Evolutionary conservation across 2,329 filamentous ascomycete genomes (phyloP).

Genomic region (Arachnomyces sp.): DNA sequence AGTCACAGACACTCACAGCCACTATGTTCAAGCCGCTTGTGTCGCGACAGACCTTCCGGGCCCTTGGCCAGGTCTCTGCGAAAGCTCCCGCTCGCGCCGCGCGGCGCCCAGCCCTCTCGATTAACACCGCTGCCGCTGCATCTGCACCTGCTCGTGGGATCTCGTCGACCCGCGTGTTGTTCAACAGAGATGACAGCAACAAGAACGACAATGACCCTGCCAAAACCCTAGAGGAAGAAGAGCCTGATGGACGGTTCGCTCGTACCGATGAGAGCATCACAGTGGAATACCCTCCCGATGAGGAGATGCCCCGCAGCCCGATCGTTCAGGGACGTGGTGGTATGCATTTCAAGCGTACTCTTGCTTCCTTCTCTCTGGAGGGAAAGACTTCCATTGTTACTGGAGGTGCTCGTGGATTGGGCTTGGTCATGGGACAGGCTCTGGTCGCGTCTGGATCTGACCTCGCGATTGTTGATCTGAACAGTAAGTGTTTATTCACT

Average conservation of each 20-base stretch:
- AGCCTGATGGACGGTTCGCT: conserved; percentile 61
- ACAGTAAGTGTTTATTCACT: conserved; percentile 54
- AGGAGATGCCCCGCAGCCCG: conserved; percentile 61
- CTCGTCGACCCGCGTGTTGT: conserved; percentile 13
- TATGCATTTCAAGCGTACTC: conserved; percentile 74
- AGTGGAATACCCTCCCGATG: conserved; percentile 69
- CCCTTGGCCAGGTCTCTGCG: conserved; percentile 12
- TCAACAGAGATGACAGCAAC: conserved; percentile 20
- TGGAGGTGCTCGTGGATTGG: conserved; percentile 80
- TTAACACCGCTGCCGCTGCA: too few relatives aligned
- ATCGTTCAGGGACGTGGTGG: conserved; percentile 71
- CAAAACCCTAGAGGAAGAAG: conserved; percentile 24
- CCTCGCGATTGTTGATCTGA: conserved; percentile 87
- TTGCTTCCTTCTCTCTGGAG: conserved; percentile 80
- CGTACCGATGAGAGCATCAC: conserved; percentile 72
- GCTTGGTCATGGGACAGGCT: conserved; percentile 87
- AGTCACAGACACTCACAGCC: conserved; percentile 3
- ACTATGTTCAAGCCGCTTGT: conserved; percentile 24
- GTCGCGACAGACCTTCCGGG: conserved; percentile 20
- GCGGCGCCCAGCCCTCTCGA: conserved; percentile 9
- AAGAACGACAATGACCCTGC: conserved; percentile 18
- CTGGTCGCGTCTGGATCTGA: conserved; percentile 82
- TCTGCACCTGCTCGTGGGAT: conserved; percentile 1
- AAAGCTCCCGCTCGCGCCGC: conserved; percentile 15
- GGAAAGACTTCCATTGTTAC: conserved; percentile 79